Conservation (phyloP, 495 filamentous ascomycete genomes). For the Hypomontagnella monticulosa region DNA sequence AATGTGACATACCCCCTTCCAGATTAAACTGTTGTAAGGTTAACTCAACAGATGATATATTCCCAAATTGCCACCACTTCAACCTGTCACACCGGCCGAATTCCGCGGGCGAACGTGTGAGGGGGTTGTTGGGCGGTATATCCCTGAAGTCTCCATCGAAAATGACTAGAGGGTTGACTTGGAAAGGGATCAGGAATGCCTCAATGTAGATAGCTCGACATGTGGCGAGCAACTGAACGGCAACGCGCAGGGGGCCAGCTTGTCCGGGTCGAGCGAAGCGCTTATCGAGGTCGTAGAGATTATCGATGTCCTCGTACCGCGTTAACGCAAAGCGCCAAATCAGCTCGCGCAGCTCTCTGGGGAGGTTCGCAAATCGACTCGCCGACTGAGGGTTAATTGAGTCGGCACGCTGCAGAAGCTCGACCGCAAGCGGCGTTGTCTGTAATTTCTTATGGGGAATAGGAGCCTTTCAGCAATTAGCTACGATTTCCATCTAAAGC, state of each 20-base stretch:
- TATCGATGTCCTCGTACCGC: slow-evolving; percentile 38
- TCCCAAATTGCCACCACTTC: slow-evolving; percentile 44
- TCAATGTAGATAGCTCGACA: slow-evolving; percentile 46
- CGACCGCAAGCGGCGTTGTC: slow-evolving; percentile 38
- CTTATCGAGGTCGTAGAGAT: slow-evolving; percentile 20
- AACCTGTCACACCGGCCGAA: slow-evolving; percentile 23
- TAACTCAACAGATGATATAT: slow-evolving; percentile 40
- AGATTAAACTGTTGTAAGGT: slow-evolving; percentile 37
- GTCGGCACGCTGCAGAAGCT: slow-evolving; percentile 28
- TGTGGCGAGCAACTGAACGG: slow-evolving; percentile 31
- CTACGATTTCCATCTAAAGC: neutral
- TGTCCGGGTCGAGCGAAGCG: slow-evolving; percentile 36
- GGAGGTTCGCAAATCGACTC: slow-evolving; percentile 38
- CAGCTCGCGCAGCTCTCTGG: slow-evolving; percentile 40
- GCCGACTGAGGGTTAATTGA: slow-evolving; percentile 25
- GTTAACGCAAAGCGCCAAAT: slow-evolving; percentile 43
- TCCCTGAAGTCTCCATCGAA: slow-evolving; percentile 35
- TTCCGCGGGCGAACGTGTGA: slow-evolving; percentile 20
- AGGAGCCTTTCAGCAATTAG: neutral
- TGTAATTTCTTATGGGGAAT: neutral
- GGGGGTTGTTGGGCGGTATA: slow-evolving; percentile 25
- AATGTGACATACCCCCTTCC: slow-evolving; percentile 42
- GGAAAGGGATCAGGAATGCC: slow-evolving; percentile 41
- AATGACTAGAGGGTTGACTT: slow-evolving; percentile 39
- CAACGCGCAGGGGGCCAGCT: slow-evolving; percentile 34